Base-by-base conservation (phyloP, 768 basidiomycete species). In the Gymnopilus dilepis region DNA sequence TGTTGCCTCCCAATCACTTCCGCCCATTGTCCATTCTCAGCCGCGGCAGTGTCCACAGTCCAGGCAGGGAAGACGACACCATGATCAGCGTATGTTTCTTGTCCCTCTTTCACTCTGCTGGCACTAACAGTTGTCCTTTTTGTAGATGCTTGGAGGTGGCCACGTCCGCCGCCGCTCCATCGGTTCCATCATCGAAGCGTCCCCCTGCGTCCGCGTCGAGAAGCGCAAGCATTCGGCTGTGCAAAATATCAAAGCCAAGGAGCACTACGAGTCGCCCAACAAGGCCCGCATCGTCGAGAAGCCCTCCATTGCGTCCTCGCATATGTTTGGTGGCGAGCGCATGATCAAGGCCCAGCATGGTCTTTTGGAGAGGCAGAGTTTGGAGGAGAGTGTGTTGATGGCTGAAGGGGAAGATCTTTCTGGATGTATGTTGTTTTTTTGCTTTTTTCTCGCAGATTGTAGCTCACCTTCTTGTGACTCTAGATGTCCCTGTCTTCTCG, bases 141-240 rank as follows among this genome's bases (percentile, higher is more conserved):
- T 38, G 1, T 62, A 91, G 89, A 92, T 94, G 91, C 76, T 93
- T 33, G 91, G 88, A 51, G 92, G 90, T 56, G 91, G 89, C 2
- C 89, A 86, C 56, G 86, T 90, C 54, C 86, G 88, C 30, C 86
- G 91, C 31, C 76, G 80, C 12, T 92, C 92, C 0, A 77, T 91
- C 9, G 86, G 83, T 12, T 89, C 88, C 0, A 76, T 83, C 51
- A 85, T 90, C 17, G 86, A 87, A n/a, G 80, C 80, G 2, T 93
- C 91, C 1, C 91, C 91, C 0, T 91, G 87, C 59, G 79, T 84
- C 19, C 82, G 85, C 40, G 80, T 83, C 7, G 88, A 88, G 65
- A 89, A 90, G 69, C 78, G 85, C 61, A 89, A 86, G 69, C 79
- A 85, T 47, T 71, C 80, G 0, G 73, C 75, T 8, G 75, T 82